Evolutionary conservation across 2,329 filamentous ascomycete genomes (phyloP), one percentile per base, ranked within the genome.

Genomic region (Huntiella decipiens): DNA sequence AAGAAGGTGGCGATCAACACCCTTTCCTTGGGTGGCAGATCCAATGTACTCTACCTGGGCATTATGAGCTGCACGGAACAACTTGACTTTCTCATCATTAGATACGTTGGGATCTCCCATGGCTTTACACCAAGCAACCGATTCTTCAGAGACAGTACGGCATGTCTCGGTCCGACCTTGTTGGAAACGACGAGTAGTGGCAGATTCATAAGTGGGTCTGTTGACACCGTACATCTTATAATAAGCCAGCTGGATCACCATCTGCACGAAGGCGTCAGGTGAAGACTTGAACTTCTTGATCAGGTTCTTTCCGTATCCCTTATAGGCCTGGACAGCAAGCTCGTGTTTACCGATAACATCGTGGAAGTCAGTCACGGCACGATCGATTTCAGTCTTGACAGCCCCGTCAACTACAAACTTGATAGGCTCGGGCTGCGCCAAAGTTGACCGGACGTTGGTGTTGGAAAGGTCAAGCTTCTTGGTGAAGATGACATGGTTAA

Each of bases 221-320:
- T 87, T 95, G 71, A 87, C 85, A 70, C 91, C 91, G 65, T 92
- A 94, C 84, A 98, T 95, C 67, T 96, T 96, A 73, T 79, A 80
- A 71, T 98, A 98, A 35, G 91, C 91, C 45, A 96, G 77, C 64
- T 98, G 91, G 61, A 98, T 98, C 61, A 95, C 68, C 85, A 98
- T 91, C 66, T 98, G 91, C 37, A 96, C 86, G 62, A 92, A 98
- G 31, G 88, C 91, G 57, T 98, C 92, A 28, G 91, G 91, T 19
- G 83, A 92, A 74, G 84, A 94, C 67, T 86, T 92, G 77, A 98
- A 96, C 65, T 94, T 92, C 77, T 98, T 98, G 71, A 98, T 96
- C 51, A 98, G 69, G 19, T 85, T 86, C 69, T 98, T 98, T 61
- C 91, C 91, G 62, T 98, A 98, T 56, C 80, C 88, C 64, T 96